Conservation (phyloP, 2,329 filamentous ascomycete species). For the Lachnellula cervina region DNA sequence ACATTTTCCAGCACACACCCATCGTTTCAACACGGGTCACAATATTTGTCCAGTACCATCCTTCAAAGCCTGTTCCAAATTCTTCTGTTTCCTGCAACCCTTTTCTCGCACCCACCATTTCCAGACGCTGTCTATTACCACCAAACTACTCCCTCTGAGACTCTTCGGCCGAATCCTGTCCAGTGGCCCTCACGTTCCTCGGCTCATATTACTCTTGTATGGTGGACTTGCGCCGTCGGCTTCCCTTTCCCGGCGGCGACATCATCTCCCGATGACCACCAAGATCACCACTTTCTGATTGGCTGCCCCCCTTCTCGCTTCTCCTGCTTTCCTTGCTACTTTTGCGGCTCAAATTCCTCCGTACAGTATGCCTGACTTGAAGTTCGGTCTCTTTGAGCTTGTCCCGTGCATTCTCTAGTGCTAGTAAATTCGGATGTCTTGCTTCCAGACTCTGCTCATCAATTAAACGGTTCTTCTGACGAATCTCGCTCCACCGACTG, state of each 20-base stretch:
- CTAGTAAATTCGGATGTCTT: slow-evolving; percentile 28
- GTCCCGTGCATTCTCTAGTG: slow-evolving; percentile 19
- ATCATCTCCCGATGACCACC: slow-evolving; percentile 21
- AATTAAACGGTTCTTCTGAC: slow-evolving; percentile 53
- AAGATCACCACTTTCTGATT: slow-evolving; percentile 17
- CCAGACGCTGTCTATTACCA: slow-evolving; percentile 14
- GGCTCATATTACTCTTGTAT: slow-evolving; percentile 4
- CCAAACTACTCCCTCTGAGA: background rate
- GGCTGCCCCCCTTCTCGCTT: slow-evolving; percentile 10
- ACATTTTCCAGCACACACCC: background rate
- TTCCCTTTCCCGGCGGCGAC: slow-evolving; percentile 13
- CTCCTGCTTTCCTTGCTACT: slow-evolving; percentile 11
- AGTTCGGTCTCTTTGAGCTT: slow-evolving; percentile 21
- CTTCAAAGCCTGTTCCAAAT: slow-evolving; percentile 11
- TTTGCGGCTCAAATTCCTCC: slow-evolving; percentile 17
- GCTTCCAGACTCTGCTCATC: slow-evolving; percentile 37
- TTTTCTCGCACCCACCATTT: slow-evolving; percentile 11
- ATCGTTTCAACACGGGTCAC: background rate
- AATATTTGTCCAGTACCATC: slow-evolving; percentile 17
- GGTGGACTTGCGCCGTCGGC: slow-evolving; percentile 7
- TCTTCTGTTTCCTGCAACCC: slow-evolving; percentile 14
- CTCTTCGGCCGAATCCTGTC: background rate
- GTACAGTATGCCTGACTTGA: slow-evolving; percentile 15
- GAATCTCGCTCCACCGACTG: slow-evolving; percentile 70
- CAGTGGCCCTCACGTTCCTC: slow-evolving; percentile 2